Percentiles rank a stretch among this genome's conserved stretches.
These are phyloP conservation scores for Leptodermis oblonga DNA, from an alignment of 257 asterid species.

Conservation along the genomic window DNA sequence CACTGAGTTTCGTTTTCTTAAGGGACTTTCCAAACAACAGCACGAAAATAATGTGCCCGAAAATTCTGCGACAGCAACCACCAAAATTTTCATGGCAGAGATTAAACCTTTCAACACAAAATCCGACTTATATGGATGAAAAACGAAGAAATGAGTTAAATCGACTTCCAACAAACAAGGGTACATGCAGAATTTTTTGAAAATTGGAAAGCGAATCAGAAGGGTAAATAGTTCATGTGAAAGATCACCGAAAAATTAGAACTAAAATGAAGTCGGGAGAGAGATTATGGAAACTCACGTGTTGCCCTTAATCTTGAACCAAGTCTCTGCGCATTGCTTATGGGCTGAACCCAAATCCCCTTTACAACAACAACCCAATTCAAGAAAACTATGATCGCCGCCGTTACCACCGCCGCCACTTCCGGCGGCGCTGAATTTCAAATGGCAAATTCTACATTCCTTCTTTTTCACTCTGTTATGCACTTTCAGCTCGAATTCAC, in stretches of 20 bases:
- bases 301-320: slow-evolving; percentile 52
- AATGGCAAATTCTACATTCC: slow-evolving; percentile 49
- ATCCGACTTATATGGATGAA: neutral
- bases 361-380: slow-evolving; percentile 50
- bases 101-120: neutral
- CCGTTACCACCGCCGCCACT: slow-evolving; percentile 16
- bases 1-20: neutral
- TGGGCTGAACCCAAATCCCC: slow-evolving; percentile 58
- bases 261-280: neutral
- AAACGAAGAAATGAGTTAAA: neutral
- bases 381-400: slow-evolving; percentile 34
- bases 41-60: neutral
- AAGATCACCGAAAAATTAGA: neutral
- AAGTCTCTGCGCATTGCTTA: slow-evolving; percentile 50
- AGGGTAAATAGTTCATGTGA: neutral
- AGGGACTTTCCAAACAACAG: neutral
- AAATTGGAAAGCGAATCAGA: neutral
- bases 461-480: slow-evolving; percentile 21
- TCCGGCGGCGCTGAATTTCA: slow-evolving; percentile 34
- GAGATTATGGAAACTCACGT: slow-evolving; percentile 31
- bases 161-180: neutral
- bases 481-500: slow-evolving; percentile 37
- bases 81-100: neutral
- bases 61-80: neutral
- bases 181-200: neutral